phyloP scores from a whole-genome alignment of 83 land plant genomes.

The Picea engelmannii region DNA sequence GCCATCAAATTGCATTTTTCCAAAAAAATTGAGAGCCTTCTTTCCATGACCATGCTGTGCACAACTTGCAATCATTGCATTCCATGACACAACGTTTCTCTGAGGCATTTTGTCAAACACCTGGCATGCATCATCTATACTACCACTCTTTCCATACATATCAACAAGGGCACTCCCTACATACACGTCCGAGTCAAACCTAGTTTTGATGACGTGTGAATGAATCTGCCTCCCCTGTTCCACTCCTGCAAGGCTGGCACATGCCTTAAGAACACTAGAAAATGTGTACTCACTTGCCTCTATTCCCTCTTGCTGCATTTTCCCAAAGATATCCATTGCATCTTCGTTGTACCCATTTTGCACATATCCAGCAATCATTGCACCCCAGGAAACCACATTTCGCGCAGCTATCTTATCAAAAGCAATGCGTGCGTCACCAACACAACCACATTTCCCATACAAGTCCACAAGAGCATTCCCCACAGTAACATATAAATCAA shows the following conservation, averaged over 20 bases:
- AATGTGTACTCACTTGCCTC: conserved; percentile 7
- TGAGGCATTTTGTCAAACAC: conserved; percentile 14
- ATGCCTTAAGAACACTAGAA: conserved; percentile 18
- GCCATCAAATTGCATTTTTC: conserved; percentile 13
- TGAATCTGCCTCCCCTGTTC: conserved; percentile 23
- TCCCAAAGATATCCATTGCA: conserved; percentile 9
- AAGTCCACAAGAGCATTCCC: conserved; percentile 27
- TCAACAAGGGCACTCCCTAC: conserved; percentile 23
- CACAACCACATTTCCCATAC: conserved; percentile 19
- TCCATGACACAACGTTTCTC: conserved; percentile 22
- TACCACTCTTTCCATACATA: conserved; percentile 24
- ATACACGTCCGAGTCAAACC: conserved; percentile 1
- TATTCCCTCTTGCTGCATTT: conserved; percentile 8
- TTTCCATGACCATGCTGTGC: conserved; percentile 11
- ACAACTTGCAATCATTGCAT: conserved; percentile 15
- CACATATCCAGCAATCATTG: conserved; percentile 12
- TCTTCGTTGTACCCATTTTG: conserved; percentile 15
- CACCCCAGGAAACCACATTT: not conserved
- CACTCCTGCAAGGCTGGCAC: conserved; percentile 7
- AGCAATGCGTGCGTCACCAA: not conserved
- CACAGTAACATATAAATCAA: conserved; percentile 6
- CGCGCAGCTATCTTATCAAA: not conserved
- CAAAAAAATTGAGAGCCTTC: conserved; percentile 18
- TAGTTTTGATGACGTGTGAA: not conserved
- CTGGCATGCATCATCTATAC: conserved; percentile 15